phyloP scores from a whole-genome alignment of 2,329 filamentous ascomycete species.

The Helminthosporium solani region DNA sequence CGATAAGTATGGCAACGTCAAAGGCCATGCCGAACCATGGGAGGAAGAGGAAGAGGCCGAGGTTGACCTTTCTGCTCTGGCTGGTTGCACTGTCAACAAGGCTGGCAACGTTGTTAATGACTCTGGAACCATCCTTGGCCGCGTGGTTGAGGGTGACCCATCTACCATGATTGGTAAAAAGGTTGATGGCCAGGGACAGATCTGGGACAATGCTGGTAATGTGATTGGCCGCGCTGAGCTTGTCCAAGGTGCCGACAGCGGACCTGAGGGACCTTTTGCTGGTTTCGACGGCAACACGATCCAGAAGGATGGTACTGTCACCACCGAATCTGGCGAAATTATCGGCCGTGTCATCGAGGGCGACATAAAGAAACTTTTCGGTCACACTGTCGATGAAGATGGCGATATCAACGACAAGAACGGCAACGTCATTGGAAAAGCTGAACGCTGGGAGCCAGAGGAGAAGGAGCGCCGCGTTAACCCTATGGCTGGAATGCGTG shows the following conservation, averaged over 20 bases:
- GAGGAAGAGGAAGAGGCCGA: slow-evolving; percentile 52
- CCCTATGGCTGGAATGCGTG: slow-evolving; percentile 58
- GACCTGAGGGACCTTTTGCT: slow-evolving; percentile 59
- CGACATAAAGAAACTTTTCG: slow-evolving; percentile 53
- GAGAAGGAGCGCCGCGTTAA: slow-evolving; percentile 58
- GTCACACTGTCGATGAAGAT: slow-evolving; percentile 54
- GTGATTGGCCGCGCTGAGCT: slow-evolving; percentile 61
- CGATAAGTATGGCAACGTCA: slow-evolving; percentile 69
- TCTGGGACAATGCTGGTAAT: slow-evolving; percentile 64
- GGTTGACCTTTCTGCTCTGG: slow-evolving; percentile 60
- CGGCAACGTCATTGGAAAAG: slow-evolving; percentile 55
- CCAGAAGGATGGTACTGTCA: slow-evolving; percentile 59
- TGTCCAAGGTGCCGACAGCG: slow-evolving; percentile 52
- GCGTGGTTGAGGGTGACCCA: slow-evolving; percentile 58
- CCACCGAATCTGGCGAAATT: slow-evolving; percentile 48
- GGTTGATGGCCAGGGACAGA: slow-evolving; percentile 63
- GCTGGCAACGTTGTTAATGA: slow-evolving; percentile 62
- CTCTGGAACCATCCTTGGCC: slow-evolving; percentile 59
- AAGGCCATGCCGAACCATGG: slow-evolving; percentile 60
- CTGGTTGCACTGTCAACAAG: slow-evolving; percentile 65
- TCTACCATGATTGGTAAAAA: slow-evolving; percentile 60
- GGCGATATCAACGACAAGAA: slow-evolving; percentile 57
- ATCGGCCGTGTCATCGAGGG: slow-evolving; percentile 53
- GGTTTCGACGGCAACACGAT: slow-evolving; percentile 60
- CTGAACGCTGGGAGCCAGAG: slow-evolving; percentile 55